phyloP scores from a whole-genome alignment of 2,329 filamentous ascomycete species.

The Trichoderma sp. region DNA sequence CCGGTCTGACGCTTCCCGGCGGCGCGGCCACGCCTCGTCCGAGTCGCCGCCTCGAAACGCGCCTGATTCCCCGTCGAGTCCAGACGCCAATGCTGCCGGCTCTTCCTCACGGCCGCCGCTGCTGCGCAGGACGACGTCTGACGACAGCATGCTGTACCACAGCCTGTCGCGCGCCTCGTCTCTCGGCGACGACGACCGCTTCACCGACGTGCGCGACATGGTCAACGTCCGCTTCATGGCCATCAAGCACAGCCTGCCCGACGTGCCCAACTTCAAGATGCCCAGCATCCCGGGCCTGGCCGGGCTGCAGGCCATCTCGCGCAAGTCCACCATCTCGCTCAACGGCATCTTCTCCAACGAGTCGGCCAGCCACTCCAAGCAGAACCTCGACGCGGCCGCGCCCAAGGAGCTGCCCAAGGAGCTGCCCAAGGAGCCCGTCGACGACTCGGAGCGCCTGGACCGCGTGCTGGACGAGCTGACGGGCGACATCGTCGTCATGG shows the following conservation, averaged over 20 bases:
- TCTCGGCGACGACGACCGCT: constrained; percentile 79
- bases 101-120: constrained; percentile 30
- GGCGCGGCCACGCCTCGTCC: neutral
- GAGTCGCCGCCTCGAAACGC: constrained; percentile 1
- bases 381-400: constrained; percentile 30
- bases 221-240: constrained; percentile 89
- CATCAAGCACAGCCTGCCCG: constrained; percentile 82
- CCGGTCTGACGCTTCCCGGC: neutral
- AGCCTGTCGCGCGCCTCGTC: constrained; percentile 78
- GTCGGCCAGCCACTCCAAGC: constrained; percentile 30
- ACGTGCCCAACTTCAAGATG: constrained; percentile 74
- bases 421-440: constrained; percentile 29
- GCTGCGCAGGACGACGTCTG: constrained; percentile 45
- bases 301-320: constrained; percentile 46
- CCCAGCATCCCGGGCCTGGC: constrained; percentile 64
- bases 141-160: constrained; percentile 77
- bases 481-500: constrained; percentile 85
- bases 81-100: neutral
- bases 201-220: constrained; percentile 77
- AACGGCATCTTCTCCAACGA: constrained; percentile 37
- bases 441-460: constrained; percentile 47
- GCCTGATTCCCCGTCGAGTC: neutral
- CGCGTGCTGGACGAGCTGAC: constrained; percentile 66
- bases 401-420: neutral
- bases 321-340: constrained; percentile 38